Evolutionary conservation across 2,329 filamentous ascomycete genomes (phyloP).

Genomic region (Phyllosticta citribraziliensis): DNA sequence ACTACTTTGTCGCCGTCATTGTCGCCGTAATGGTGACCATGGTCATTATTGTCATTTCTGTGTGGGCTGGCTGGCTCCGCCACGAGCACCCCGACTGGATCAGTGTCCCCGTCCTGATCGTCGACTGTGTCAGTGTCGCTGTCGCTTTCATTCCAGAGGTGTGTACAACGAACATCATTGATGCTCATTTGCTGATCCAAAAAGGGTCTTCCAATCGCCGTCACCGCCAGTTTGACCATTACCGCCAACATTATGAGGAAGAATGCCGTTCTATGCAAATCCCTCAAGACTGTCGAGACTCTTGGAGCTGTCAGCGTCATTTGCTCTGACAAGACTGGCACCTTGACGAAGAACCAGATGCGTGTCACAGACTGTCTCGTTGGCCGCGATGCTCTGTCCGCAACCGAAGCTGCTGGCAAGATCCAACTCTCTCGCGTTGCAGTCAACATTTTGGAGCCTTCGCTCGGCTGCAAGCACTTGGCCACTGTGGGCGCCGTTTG

Average conservation of each 20-base stretch:
- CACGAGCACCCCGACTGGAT: conserved; percentile 60
- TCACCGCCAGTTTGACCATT: conserved; percentile 57
- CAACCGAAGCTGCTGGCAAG: conserved; percentile 11
- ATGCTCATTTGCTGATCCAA: background rate
- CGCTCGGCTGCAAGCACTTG: conserved; percentile 44
- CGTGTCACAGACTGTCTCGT: conserved; percentile 59
- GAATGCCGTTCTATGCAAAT: conserved; percentile 71
- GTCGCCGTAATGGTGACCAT: conserved; percentile 57
- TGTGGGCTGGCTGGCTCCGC: conserved; percentile 64
- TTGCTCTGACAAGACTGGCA: conserved; percentile 70
- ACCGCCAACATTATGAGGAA: conserved; percentile 67
- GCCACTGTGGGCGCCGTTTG: conserved; percentile 56
- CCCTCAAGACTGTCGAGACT: conserved; percentile 68
- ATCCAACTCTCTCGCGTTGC: conserved; percentile 8
- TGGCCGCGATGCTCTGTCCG: conserved; percentile 30
- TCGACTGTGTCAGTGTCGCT: conserved; percentile 58
- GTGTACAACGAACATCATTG: conserved; percentile 42
- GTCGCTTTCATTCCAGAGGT: conserved; percentile 66
- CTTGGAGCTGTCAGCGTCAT: conserved; percentile 63
- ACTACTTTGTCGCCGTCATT: conserved; percentile 63
- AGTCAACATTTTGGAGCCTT: conserved; percentile 22
- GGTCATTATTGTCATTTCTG: conserved; percentile 53
- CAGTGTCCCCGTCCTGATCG: conserved; percentile 60
- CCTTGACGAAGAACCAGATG: conserved; percentile 62
- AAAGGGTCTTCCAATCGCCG: conserved; percentile 23